Evolutionary conservation across 768 basidiomycete species (phyloP), one percentile per base, ranked within the genome.

Genomic region (Naganishia friedmannii): DNA sequence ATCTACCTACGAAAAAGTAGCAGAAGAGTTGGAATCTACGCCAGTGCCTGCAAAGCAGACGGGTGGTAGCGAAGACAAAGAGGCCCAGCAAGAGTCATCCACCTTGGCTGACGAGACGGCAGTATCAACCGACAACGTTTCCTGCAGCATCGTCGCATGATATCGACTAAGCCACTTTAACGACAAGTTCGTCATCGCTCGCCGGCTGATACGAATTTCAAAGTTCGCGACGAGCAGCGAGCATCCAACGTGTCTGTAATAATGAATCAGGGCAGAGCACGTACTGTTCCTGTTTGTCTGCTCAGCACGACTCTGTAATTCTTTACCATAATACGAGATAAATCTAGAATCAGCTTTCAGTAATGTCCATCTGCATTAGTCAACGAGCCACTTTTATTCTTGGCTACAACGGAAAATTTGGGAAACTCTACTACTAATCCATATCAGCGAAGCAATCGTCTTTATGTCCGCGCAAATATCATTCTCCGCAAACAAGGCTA

Each of bases 1-100:
- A 45, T 46, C 9, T 23, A 63, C 60, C n/a, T 63, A 63, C 42
- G 60, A 63, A 46, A 63, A 63, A 37, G 57, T 58, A 17, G 57
- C 57, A 21, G 57, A 58, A 42, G 19, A 58, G 32, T 21, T 58
- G 3, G 57, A 58, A 23, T 34, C 32, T 28, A 23, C 31, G 32
- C 57, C 57, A 3, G n/a, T 39, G 23, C 19, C 23, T 51, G 48
- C 48, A 26, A 26, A 51, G 48, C 48, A 51, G 23, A 7, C 48
- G 21, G 48, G 23, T 26, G 48, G 23, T 7, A 7, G n/a, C n/a
- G 48, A 21, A 51, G n/a, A 51, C n/a, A n/a, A 21, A 51, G 48
- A n/a, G 23, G 48, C 23, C 3, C 48, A 51, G 48, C 48, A 51
- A 51, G 23, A 26, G 6, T 26, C 21, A 7, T 7, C 6, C 12